phyloP scores from a whole-genome alignment of 768 basidiomycete genomes.

The Amanita rimosa region DNA sequence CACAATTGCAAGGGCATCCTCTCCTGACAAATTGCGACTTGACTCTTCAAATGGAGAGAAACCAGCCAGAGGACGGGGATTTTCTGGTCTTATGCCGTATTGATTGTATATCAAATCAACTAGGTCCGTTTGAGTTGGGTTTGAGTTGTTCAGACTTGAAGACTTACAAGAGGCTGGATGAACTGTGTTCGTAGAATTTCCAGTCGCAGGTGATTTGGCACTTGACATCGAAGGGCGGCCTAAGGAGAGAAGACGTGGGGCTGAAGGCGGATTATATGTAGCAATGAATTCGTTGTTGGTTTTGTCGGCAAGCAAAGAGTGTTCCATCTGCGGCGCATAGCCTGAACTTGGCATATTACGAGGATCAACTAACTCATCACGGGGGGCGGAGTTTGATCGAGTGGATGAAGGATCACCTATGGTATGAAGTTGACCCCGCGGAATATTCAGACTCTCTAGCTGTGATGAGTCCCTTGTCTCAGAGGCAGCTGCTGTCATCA shows the following conservation, averaged over 20 bases:
- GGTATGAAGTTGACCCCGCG: not conserved
- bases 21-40: conserved; percentile 14
- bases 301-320: not conserved
- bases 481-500: not conserved
- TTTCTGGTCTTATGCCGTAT: conserved; percentile 16
- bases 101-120: conserved; percentile 13
- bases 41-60: conserved; percentile 55
- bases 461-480: not conserved
- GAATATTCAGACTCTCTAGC: not conserved
- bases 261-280: conserved; percentile 35
- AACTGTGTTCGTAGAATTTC: conserved; percentile 9
- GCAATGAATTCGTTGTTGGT: conserved; percentile 6
- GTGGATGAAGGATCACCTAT: not conserved
- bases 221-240: conserved; percentile 20
- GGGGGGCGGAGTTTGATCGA: not conserved
- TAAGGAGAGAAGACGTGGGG: conserved; percentile 39
- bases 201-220: conserved; percentile 16
- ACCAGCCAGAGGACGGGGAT: conserved; percentile 18
- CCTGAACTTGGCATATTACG: not conserved
- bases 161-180: conserved; percentile 17
- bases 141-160: conserved; percentile 1
- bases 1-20: conserved; percentile 10
- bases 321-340: conserved; percentile 8
- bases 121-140: conserved; percentile 1
- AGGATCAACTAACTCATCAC: not conserved